Evolutionary conservation across 2,329 filamentous ascomycete genomes (phyloP), one percentile per base, ranked within the genome.

Genomic region (Exophiala phaeomuriformis): DNA sequence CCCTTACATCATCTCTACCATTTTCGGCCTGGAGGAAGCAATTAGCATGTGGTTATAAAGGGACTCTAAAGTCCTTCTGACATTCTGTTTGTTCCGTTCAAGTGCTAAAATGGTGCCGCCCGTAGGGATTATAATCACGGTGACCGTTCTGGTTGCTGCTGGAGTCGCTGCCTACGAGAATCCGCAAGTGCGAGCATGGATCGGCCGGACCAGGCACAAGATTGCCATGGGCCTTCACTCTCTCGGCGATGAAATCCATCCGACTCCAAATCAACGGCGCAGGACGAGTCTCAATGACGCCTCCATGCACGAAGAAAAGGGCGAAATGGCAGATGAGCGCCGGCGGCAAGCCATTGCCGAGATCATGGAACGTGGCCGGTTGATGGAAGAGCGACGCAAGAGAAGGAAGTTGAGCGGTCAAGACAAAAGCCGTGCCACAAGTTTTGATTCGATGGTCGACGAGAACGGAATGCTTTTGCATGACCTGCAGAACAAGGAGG

Each of bases 111-210:
- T 56, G 56, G 52, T 36, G 49, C 42, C 59, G 47, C 52, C 53
- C 12, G 39, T 58, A 84, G 81, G 81, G 64, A 75, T 83, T 59
- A 79, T 85, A 58, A 77, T 84, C 61, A 79, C 79, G 45, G 75
- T 82, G 58, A 78, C 78, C 41, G 74, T 84, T 39, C 71, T 84
- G 52, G 76, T 83, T 49, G 81, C 81, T 56, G 80, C 82, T 12
- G 78, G 80, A 8, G 75, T 83, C 47, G 81, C 81, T 49, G 76
- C 82, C 43, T 82, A 83, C 67, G 79, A 84, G 65, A 82, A 77
- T 39, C 81, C 81, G 0, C 77, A 83, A 64, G 74, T 84, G 54
- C 74, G 79, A 66, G 72, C 76, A 75, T 84, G 81, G 81, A 69
- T 84, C 49, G 75, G 81, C 52, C 74, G 78, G 52, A 80, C 79